These are phyloP conservation scores for Penicillium sp. DNA, from an alignment of 2,329 filamentous ascomycete species.

Conservation along the genomic window DNA sequence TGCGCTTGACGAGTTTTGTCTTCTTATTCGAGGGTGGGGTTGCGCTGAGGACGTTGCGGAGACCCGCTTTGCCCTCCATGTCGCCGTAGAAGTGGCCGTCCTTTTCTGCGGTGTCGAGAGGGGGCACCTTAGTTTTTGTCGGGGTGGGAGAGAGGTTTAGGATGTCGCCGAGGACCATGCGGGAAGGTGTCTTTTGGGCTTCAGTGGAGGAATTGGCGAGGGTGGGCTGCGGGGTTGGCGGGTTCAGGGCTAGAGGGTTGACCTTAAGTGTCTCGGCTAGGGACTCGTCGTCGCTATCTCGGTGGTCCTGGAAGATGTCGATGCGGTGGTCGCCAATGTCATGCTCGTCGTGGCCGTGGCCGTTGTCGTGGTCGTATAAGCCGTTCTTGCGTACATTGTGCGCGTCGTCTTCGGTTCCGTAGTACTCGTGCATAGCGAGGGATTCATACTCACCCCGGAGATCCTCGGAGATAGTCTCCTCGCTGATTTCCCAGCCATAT, in stretches of 20 bases:
- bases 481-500: conserved; percentile 33
- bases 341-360: conserved; percentile 40
- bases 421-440: conserved; percentile 39
- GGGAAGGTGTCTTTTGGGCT: conserved; percentile 34
- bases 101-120: conserved; percentile 36
- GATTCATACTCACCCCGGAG: conserved; percentile 45
- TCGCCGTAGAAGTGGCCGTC: conserved; percentile 48
- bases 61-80: conserved; percentile 30
- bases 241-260: conserved; percentile 54
- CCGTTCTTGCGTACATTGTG: conserved; percentile 26
- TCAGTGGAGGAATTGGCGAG: conserved; percentile 26
- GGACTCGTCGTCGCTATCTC: conserved; percentile 32
- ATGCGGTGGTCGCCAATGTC: conserved; percentile 44
- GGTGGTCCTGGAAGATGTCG: conserved; percentile 40
- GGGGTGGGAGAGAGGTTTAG: conserved; percentile 40
- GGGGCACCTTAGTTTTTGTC: conserved; percentile 27
- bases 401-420: conserved; percentile 38
- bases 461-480: conserved; percentile 39
- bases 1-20: conserved; percentile 38
- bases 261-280: conserved; percentile 29
- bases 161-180: conserved; percentile 38
- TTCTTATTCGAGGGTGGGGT: conserved; percentile 30
- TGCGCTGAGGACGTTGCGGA: conserved; percentile 29
- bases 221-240: conserved; percentile 47
- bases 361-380: conserved; percentile 28